These are phyloP conservation scores for Vararia minispora DNA, from an alignment of 768 basidiomycete species.

Conservation along the genomic window DNA sequence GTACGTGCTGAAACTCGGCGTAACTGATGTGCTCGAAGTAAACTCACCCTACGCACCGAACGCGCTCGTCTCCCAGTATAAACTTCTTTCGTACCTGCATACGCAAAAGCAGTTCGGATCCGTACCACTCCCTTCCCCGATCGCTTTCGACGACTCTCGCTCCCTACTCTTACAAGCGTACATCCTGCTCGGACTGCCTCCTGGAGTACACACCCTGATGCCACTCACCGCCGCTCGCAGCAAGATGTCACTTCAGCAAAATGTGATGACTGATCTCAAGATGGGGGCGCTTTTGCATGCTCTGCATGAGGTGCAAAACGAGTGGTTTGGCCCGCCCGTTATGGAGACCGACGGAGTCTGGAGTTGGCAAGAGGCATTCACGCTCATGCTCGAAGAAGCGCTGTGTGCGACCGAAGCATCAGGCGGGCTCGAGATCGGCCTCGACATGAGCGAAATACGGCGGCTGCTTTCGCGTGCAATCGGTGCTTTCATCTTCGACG, in stretches of 20 bases:
- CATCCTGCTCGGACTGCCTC: too few relatives aligned
- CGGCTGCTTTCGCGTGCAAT: conserved; percentile 55
- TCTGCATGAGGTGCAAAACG: conserved; percentile 64
- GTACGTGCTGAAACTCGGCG: conserved; percentile 14
- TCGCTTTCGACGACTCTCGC: too few relatives aligned
- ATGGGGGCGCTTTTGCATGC: conserved; percentile 50
- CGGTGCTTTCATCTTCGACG: conserved; percentile 65
- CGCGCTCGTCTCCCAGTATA: conserved; percentile 15
- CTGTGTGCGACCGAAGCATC: conserved; percentile 31
- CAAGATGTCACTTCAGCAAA: conserved; percentile 26
- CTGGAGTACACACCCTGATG: too few relatives aligned
- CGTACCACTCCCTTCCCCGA: too few relatives aligned
- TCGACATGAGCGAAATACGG: conserved; percentile 36
- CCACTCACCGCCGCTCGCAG: conserved; percentile 26
- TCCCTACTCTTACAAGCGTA: too few relatives aligned
- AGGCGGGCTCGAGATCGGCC: conserved; percentile 14
- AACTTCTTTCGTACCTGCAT: conserved; percentile 14
- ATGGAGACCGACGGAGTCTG: conserved; percentile 28
- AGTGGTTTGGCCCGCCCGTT: conserved; percentile 56
- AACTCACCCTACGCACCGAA: conserved; percentile 14
- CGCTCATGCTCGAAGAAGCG: conserved; percentile 41
- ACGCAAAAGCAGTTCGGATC: too few relatives aligned
- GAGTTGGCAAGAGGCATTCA: conserved; percentile 73
- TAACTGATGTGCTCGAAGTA: background rate
- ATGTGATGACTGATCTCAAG: conserved; percentile 41